Evolutionary conservation across 1,284 basidiomycete genomes (phyloP).

Genomic region (Boletus semigastroideus): DNA sequence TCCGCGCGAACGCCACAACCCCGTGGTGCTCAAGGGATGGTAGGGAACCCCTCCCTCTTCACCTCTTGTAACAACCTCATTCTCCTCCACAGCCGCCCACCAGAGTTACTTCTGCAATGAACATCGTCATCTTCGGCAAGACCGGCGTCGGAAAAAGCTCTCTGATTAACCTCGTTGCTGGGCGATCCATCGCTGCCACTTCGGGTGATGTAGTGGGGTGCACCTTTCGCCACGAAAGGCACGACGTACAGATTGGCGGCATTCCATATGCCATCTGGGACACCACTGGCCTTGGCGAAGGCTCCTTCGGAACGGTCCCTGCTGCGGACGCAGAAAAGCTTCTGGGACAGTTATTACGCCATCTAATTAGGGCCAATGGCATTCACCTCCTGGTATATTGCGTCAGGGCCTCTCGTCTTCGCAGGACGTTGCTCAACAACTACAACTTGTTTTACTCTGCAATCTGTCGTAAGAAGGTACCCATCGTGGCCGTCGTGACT

Average conservation of each 20-base stretch:
- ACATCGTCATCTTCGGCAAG: constrained; percentile 32
- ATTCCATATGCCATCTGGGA: constrained; percentile 29
- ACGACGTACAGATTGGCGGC: constrained; percentile 28
- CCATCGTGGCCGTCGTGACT: constrained; percentile 31
- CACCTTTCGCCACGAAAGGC: constrained; percentile 29
- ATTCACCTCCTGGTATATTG: constrained; percentile 33
- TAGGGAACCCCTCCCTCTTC: no score
- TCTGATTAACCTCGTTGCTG: constrained; percentile 31
- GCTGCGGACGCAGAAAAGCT: constrained; percentile 29
- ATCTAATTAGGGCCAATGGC: constrained; percentile 24
- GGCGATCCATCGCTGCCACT: constrained; percentile 32
- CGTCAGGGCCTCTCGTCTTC: constrained; percentile 27
- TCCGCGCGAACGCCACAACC: no score
- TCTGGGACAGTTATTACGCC: constrained; percentile 23
- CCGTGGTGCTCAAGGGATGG: no score
- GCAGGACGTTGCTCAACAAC: constrained; percentile 22
- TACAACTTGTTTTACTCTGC: constrained; percentile 36
- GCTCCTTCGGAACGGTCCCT: constrained; percentile 27
- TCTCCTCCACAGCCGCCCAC: constrained; percentile 5
- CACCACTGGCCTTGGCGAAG: constrained; percentile 32
- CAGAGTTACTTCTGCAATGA: constrained; percentile 14
- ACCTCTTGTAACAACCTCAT: no score
- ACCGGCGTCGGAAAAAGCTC: constrained; percentile 33
- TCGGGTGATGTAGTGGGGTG: constrained; percentile 29
- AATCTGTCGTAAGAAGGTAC: constrained; percentile 32